Percentiles rank a stretch among this genome's conserved stretches.
Evolutionary conservation across 805 yeast genomes (phyloP).

Genomic region (Yamadazyma paraphyllophila): DNA sequence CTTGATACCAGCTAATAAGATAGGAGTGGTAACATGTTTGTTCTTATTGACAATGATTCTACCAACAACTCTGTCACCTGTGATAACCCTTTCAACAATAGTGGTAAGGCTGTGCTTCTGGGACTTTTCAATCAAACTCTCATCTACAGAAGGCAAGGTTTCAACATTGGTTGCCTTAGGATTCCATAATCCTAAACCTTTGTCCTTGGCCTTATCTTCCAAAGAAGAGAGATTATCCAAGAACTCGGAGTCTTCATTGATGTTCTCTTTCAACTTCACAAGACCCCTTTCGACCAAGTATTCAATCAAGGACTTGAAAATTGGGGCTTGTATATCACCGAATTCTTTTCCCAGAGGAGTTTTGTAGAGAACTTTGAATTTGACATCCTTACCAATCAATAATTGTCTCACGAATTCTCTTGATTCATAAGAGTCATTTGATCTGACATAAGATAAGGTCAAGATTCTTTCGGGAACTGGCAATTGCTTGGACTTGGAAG

Average conservation of each 20-base stretch:
- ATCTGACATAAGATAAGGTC: constrained; percentile 62
- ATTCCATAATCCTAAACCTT: constrained; percentile 59
- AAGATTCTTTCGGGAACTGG: constrained; percentile 57
- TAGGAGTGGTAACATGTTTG: constrained; percentile 57
- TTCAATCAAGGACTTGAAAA: constrained; percentile 57
- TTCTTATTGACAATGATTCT: constrained; percentile 49
- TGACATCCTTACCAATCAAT: constrained; percentile 62
- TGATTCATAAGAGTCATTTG: constrained; percentile 58
- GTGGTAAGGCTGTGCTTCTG: constrained; percentile 45
- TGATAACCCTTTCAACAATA: constrained; percentile 70
- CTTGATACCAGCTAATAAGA: constrained; percentile 70
- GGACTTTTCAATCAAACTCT: constrained; percentile 34
- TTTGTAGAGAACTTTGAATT: constrained; percentile 56
- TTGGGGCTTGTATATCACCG: constrained; percentile 68
- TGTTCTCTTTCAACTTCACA: constrained; percentile 60
- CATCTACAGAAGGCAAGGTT: constrained; percentile 24
- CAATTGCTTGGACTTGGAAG: constrained; percentile 42
- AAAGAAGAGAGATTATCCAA: constrained; percentile 35
- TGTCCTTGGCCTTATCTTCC: constrained; percentile 51
- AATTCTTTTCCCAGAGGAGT: constrained; percentile 59
- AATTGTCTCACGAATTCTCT: constrained; percentile 62
- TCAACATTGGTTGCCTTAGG: constrained; percentile 16
- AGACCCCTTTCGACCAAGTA: constrained; percentile 56
- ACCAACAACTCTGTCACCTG: constrained; percentile 74
- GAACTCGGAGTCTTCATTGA: constrained; percentile 38